Evolutionary conservation across 73 alveolate genomes (phyloP).

Genomic region (Tetrahymena thermophila): DNA sequence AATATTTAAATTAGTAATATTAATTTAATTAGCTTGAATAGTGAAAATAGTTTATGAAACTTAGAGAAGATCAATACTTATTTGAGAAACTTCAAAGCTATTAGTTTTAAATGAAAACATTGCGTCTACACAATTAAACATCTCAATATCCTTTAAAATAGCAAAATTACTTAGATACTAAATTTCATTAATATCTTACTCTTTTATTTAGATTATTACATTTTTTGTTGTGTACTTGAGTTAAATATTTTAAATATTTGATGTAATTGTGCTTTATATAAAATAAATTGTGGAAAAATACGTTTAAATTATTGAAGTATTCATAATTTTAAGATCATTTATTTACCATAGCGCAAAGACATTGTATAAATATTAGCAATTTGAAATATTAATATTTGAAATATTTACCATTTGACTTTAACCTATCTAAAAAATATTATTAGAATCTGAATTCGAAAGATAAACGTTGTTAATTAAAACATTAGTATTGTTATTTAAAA

Average conservation of each 20-base stretch:
- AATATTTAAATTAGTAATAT: too few relatives aligned
- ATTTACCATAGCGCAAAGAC: too few relatives aligned
- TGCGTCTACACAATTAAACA: not conserved
- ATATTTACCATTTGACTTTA: not conserved
- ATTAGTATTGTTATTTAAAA: not conserved
- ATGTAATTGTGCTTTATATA: not conserved
- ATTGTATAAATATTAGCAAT: not conserved
- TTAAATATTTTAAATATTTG: not conserved
- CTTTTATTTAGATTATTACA: too few relatives aligned
- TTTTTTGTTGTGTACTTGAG: not conserved
- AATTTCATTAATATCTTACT: not conserved
- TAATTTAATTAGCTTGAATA: not conserved
- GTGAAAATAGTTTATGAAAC: not conserved
- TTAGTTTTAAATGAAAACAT: not conserved
- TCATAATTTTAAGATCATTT: not conserved
- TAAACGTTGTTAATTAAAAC: too few relatives aligned
- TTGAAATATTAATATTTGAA: not conserved
- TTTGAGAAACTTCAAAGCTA: not conserved
- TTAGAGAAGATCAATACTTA: not conserved
- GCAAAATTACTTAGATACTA: not conserved
- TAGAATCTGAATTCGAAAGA: not conserved
- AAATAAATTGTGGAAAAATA: not conserved
- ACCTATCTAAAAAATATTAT: too few relatives aligned
- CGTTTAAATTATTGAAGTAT: not conserved
- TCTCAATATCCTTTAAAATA: too few relatives aligned